Conservation (phyloP, 345 rosid genomes). For the Boechera stricta region DNA sequence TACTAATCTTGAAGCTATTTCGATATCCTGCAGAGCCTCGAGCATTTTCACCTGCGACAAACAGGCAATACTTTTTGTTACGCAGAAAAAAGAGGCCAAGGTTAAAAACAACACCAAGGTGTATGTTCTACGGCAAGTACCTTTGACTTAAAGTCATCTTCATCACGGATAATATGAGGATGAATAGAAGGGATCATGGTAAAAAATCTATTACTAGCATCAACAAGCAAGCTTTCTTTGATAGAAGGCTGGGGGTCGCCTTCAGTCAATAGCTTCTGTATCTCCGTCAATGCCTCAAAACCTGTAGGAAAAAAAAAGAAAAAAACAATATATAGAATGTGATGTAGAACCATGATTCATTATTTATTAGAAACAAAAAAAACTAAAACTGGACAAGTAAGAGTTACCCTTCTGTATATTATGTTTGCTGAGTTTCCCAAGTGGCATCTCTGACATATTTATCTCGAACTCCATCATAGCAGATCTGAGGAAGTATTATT, state of each 20-base stretch:
- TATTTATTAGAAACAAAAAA: not conserved
- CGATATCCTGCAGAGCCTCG: constrained; percentile 95
- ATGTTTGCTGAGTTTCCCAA: constrained; percentile 90
- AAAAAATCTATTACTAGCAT: constrained; percentile 96
- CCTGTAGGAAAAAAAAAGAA: constrained; percentile 51
- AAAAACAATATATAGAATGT: constrained; percentile 15
- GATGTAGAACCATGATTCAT: constrained; percentile 16
- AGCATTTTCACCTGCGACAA: constrained; percentile 87
- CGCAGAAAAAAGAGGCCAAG: not conserved
- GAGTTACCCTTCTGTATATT: constrained; percentile 82
- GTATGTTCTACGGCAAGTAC: constrained; percentile 44
- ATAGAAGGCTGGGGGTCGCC: constrained; percentile 52
- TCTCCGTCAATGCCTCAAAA: constrained; percentile 89
- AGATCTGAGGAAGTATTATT: constrained; percentile 60
- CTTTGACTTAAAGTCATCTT: constrained; percentile 89
- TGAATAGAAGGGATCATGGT: constrained; percentile 89
- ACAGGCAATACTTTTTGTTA: constrained; percentile 20
- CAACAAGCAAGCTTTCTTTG: constrained; percentile 79
- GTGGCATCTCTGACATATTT: constrained; percentile 99
- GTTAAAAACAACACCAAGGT: not conserved
- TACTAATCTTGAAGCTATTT: constrained; percentile 95
- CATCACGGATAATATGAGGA: constrained; percentile 87
- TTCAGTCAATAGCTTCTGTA: constrained; percentile 73
- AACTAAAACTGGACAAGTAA: constrained; percentile 12
- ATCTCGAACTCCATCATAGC: constrained; percentile 99